phyloP scores from a whole-genome alignment of 106 monocot genomes.

The Acorus calamus region DNA sequence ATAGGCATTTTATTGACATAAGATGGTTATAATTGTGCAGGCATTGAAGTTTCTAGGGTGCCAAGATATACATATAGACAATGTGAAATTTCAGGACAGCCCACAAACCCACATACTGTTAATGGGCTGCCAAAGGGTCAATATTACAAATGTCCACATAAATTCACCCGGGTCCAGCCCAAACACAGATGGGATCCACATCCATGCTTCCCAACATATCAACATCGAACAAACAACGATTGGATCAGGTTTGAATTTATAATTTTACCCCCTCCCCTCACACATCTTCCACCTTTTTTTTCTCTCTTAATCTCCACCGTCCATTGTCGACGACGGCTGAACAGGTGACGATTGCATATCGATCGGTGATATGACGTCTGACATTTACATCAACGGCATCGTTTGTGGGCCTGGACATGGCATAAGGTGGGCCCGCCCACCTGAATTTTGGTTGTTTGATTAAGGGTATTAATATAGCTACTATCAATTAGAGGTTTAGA shows the following conservation, averaged over 20 bases:
- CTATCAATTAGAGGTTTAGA: no score
- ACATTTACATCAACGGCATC: neutral
- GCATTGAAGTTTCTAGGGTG: neutral
- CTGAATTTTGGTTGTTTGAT: no score
- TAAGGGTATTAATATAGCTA: no score
- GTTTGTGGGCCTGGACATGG: constrained; percentile 29
- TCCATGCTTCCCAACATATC: constrained; percentile 5
- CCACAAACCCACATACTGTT: constrained; percentile 9
- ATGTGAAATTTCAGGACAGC: constrained; percentile 5
- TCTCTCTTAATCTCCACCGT: no score
- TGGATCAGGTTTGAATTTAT: constrained; percentile 1
- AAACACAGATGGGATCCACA: constrained; percentile 21
- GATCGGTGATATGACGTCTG: constrained; percentile 8
- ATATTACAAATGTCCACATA: neutral
- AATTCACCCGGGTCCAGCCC: constrained; percentile 4
- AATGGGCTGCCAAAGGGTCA: neutral
- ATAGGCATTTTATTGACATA: no score
- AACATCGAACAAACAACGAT: constrained; percentile 1
- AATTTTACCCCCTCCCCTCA: no score
- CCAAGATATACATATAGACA: constrained; percentile 2
- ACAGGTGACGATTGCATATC: constrained; percentile 32
- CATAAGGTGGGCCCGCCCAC: constrained; percentile 15
- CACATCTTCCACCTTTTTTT: no score
- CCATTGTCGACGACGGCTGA: no score
- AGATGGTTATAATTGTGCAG: neutral